Evolutionary conservation across 1,284 basidiomycete genomes (phyloP), one percentile per base, ranked within the genome.

Genomic region (Pholiota adiposa): DNA sequence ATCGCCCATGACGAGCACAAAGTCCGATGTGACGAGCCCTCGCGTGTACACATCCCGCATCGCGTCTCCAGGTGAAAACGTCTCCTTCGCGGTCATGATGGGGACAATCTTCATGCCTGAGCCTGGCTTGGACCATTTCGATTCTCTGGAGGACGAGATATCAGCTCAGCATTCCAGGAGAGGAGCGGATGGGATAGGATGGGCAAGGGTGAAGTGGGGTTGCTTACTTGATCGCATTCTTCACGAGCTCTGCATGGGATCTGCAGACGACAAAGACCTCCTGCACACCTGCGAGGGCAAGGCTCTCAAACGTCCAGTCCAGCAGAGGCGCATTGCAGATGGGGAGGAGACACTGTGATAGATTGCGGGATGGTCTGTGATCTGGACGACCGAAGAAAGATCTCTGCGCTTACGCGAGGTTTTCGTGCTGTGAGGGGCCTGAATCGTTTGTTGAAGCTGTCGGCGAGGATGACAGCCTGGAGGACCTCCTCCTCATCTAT

Each of bases 21-120:
- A 98, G 72, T 99, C 96, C 60, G 86, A 87, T 27, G 94, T 93
- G 68, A 99, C 90, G 68, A 99, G 85, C 67, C 95, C 89, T 57
- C 93, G 92, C 54, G 91, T 92, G 77, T 99, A 98, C 65, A 98
- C 89, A 75, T 99, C 96, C 62, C 97, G 89, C 83, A 99, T 88
- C 31, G 96, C 96, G 74, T 99, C 97, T 12, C 97, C 97, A 0
- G 94, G 89, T 1, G 95, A 95, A 73, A 90, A 91, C 1, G 95
- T 96, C 69, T 93, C 89, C 72, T 89, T 90, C 57, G 93, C 90
- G 18, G 92, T 94, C 67, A 95, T 83, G 63, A 97, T 90, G 57
- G 94, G 92, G 46, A 91, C 86, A 64, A 97, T 94, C 76, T 92
- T 92, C 71, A 96, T 84, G 8, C 90, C 90, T 38, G 87, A 86